A percentile compares a stretch with the other conserved stretches of the same genome.
phyloP scores from a whole-genome alignment of 176 grass and related monocot genomes.

The Musa schizocarpa region DNA sequence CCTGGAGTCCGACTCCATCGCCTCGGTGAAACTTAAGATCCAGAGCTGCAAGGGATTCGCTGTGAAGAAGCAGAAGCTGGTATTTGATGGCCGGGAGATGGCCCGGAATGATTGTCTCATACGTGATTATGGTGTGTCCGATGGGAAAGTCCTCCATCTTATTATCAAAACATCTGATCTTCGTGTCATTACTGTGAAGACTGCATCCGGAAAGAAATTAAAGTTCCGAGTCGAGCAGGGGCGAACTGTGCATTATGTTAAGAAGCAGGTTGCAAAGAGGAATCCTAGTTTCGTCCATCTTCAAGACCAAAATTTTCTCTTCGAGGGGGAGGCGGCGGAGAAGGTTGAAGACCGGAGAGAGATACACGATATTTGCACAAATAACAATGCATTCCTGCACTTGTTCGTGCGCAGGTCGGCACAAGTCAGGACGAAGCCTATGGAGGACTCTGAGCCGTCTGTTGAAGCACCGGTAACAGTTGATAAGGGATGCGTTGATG shows the following conservation, averaged over 20 bases:
- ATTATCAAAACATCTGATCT: neutral
- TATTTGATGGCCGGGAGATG: neutral
- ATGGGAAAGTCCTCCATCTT: slow-evolving; percentile 5
- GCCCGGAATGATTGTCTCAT: slow-evolving; percentile 1
- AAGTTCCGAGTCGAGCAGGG: neutral
- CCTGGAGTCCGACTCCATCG: slow-evolving; percentile 1
- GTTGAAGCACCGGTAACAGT: neutral
- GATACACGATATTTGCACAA: neutral
- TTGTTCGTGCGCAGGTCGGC: neutral
- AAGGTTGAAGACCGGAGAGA: neutral
- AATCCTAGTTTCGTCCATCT: neutral
- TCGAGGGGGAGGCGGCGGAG: neutral
- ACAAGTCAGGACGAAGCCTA: neutral
- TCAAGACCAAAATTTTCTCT: neutral
- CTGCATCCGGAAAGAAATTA: neutral
- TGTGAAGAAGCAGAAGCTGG: slow-evolving; percentile 5
- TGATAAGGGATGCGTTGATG: neutral
- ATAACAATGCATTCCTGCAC: neutral
- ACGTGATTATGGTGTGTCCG: neutral
- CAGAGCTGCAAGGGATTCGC: neutral
- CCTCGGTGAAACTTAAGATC: neutral
- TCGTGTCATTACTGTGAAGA: slow-evolving; percentile 2
- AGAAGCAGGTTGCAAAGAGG: neutral
- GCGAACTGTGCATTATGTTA: neutral
- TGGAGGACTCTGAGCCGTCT: neutral